Evolutionary conservation across 2,329 filamentous ascomycete species (phyloP).

Genomic region (Apiospora saccharicola): DNA sequence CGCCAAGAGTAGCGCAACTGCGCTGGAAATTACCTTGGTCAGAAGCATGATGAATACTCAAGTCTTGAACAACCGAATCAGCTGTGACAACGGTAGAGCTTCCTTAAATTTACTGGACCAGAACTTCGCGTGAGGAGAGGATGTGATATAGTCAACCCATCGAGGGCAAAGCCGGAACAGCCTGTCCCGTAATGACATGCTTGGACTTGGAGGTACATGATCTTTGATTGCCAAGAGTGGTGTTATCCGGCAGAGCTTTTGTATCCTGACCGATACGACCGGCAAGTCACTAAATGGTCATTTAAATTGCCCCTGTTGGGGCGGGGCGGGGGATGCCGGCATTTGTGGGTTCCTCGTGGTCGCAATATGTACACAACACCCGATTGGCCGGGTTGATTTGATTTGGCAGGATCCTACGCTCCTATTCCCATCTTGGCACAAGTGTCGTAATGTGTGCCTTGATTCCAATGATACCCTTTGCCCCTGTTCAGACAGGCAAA

Average conservation of each 20-base stretch:
- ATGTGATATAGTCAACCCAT: neutral
- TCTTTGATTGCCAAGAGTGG: constrained; percentile 15
- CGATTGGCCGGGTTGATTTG: constrained; percentile 5
- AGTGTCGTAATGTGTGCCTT: neutral
- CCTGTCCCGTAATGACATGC: constrained; percentile 12
- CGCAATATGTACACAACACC: constrained; percentile 11
- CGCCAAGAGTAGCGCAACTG: constrained; percentile 2
- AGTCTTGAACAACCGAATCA: neutral
- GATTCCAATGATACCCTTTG: neutral
- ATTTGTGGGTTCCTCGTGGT: constrained; percentile 16
- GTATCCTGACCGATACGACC: neutral
- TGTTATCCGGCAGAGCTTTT: constrained; percentile 8
- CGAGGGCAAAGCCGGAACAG: neutral
- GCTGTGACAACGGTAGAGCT: neutral
- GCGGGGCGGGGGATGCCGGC: constrained; percentile 15
- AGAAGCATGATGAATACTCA: neutral
- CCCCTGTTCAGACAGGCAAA: constrained; percentile 16
- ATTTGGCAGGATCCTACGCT: neutral
- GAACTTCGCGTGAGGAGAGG: neutral
- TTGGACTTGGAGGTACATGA: neutral
- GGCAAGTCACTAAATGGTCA: neutral
- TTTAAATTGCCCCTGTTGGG: constrained; percentile 5
- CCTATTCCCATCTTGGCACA: neutral
- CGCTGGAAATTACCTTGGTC: neutral
- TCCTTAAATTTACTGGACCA: neutral